phyloP scores from a whole-genome alignment of 139 green algal genomes.

The Chlorella sp. region DNA sequence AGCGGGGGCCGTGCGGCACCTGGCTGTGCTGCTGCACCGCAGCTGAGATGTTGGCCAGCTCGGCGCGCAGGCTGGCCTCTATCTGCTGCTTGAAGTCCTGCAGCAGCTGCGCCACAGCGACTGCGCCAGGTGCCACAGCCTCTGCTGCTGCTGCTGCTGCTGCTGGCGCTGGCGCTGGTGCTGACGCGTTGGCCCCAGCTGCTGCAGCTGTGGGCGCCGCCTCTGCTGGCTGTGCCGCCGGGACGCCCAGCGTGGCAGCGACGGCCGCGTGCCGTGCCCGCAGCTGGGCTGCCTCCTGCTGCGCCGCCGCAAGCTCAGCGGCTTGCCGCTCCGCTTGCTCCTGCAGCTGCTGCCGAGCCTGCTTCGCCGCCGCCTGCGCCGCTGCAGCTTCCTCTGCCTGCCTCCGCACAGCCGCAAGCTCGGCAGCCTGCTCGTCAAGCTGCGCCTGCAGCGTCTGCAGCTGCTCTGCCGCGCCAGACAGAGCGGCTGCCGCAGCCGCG shows the following conservation, averaged over 20 bases:
- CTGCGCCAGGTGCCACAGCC: neutral
- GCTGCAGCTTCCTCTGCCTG: neutral
- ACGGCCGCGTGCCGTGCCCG: neutral
- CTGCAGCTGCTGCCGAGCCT: neutral
- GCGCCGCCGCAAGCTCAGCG: neutral
- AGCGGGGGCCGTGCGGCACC: too few relatives aligned
- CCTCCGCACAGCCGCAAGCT: neutral
- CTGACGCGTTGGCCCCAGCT: neutral
- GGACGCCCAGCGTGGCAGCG: neutral
- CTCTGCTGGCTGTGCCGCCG: neutral
- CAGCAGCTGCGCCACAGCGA: neutral
- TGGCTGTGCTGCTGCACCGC: neutral
- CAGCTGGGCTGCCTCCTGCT: neutral
- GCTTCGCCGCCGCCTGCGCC: neutral
- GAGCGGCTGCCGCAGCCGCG: neutral
- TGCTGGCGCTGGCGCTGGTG: neutral
- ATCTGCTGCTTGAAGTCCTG: slow-evolving; percentile 6
- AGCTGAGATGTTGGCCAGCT: neutral
- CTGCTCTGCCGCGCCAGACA: neutral
- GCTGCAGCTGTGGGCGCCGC: neutral
- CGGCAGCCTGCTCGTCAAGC: neutral
- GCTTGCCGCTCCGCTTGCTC: neutral
- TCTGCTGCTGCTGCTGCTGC: neutral
- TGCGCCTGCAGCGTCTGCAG: neutral
- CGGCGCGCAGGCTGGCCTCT: neutral